A percentile compares a stretch with the other conserved stretches of the same genome.
Conservation (phyloP, 495 filamentous ascomycete genomes). For the Hyaloscypha finlandica region DNA sequence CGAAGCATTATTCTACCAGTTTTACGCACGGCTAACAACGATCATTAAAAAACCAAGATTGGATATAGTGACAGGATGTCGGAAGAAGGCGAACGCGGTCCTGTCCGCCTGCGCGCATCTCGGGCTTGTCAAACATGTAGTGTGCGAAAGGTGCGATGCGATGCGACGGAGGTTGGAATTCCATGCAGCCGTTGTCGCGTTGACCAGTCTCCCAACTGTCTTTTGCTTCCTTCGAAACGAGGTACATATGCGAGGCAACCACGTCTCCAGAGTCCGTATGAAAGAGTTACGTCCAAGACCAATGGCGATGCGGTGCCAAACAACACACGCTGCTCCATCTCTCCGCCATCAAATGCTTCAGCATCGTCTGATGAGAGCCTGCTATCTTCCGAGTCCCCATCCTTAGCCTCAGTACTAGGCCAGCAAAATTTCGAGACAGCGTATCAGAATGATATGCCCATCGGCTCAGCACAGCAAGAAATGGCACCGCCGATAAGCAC, state of each 20-base stretch:
- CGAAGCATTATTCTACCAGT: no score
- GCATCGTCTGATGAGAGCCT: background rate
- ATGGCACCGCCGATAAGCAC: background rate
- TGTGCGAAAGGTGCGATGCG: background rate
- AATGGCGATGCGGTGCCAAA: background rate
- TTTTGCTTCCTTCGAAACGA: background rate
- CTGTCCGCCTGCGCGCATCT: background rate
- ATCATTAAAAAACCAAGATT: no score
- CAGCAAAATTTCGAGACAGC: background rate
- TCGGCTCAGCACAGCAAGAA: background rate
- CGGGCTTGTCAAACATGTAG: conserved; percentile 1
- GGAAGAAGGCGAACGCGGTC: background rate
- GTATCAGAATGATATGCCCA: background rate
- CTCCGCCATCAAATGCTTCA: background rate
- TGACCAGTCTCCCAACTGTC: background rate
- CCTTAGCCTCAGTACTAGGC: no score
- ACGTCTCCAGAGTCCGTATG: background rate
- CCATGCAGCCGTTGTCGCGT: background rate
- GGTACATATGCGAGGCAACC: conserved; percentile 2
- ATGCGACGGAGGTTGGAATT: background rate
- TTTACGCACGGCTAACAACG: no score
- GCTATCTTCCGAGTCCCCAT: no score
- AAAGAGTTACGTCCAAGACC: background rate
- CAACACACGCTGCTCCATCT: no score
- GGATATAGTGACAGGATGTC: no score